These are phyloP conservation scores for Penicillium bialowiezense DNA, from an alignment of 495 filamentous ascomycete genomes.

Conservation along the genomic window DNA sequence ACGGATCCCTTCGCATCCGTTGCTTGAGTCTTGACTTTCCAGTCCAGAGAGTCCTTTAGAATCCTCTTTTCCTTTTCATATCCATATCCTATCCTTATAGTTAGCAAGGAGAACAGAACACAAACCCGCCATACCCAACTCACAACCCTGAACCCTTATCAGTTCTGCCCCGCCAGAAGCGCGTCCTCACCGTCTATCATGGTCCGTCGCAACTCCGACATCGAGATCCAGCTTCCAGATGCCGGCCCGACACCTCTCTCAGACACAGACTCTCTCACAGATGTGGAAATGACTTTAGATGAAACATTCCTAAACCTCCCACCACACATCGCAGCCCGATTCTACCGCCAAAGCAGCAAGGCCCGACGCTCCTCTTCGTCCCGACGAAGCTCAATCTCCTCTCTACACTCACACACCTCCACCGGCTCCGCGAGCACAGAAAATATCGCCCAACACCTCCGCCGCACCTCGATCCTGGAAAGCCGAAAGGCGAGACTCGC, in stretches of 20 bases:
- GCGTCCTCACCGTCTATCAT: slow-evolving; percentile 23
- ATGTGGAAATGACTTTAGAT: slow-evolving; percentile 49
- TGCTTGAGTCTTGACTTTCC: too few species aligned
- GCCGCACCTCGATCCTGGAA: slow-evolving; percentile 88
- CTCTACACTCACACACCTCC: slow-evolving; percentile 70
- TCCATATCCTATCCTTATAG: too few species aligned
- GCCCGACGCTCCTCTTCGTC: slow-evolving; percentile 85
- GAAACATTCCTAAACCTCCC: slow-evolving; percentile 58
- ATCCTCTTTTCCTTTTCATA: slow-evolving; percentile 2
- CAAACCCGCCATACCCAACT: too few species aligned
- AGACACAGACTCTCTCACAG: slow-evolving; percentile 10
- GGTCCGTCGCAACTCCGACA: slow-evolving; percentile 49
- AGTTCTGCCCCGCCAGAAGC: slow-evolving; percentile 2
- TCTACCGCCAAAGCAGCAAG: slow-evolving; percentile 66
- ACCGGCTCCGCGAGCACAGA: slow-evolving; percentile 68
- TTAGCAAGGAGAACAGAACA: too few species aligned
- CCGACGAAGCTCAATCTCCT: slow-evolving; percentile 85
- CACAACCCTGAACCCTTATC: background rate
- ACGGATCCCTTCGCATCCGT: slow-evolving; percentile 35
- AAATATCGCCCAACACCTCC: slow-evolving; percentile 84
- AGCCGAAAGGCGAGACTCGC: slow-evolving; percentile 89
- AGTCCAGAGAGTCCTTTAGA: slow-evolving; percentile 14
- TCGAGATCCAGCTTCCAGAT: slow-evolving; percentile 46
- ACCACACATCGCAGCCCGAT: slow-evolving; percentile 80
- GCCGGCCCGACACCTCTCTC: slow-evolving; percentile 30